Evolutionary conservation across 257 asterid genomes (phyloP), one percentile per base, ranked within the genome.

Genomic region (Haberlea rhodopensis): DNA sequence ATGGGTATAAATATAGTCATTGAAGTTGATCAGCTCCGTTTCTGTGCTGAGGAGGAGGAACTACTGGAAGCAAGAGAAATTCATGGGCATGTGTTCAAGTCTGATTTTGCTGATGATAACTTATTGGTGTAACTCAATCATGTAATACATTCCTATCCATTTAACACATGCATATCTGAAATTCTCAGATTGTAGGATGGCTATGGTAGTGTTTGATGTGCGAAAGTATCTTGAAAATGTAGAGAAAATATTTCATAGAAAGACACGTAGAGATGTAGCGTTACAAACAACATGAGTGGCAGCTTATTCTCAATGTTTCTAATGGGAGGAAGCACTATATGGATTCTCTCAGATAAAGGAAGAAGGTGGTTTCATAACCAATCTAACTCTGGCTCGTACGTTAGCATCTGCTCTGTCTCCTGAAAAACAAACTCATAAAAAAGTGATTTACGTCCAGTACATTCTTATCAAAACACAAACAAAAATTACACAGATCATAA

Each of bases 251-350:
- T 76, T 69, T 76, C 61, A 65, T 58, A 70, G 43, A 46, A 76
- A 73, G 80, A 69, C 67, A 45, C 61, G 63, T 31, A 76, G 75
- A 67, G 83, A 84, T 62, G 16, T 81, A 34, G 84, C 79, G 53
- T 76, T 85, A 20, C 81, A 85, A 87, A 78, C 85, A 7, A 77
- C 84, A 48, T 58, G 81, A 66, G 67, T 81, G 43, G 62, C 85
- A 18, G 80, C 80, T 19, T 81, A 78, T 67, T 78, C 86, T 57
- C 82, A 75, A 52, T 66, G 75, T 74, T 72, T 73, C 27, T 58
- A 70, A 57, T 72, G 76, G 80, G 80, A 79, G 28, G 28, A 75
- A 67, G 81, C 90, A 21, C 54, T 84, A 19, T 4, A n/a, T 15
- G 43, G 59, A 3, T 84, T 80, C 66, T 73, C 73, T 66, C 73